phyloP scores from a whole-genome alignment of 225 moss, liverwort and hornwort species.

The Neckera pumila region DNA sequence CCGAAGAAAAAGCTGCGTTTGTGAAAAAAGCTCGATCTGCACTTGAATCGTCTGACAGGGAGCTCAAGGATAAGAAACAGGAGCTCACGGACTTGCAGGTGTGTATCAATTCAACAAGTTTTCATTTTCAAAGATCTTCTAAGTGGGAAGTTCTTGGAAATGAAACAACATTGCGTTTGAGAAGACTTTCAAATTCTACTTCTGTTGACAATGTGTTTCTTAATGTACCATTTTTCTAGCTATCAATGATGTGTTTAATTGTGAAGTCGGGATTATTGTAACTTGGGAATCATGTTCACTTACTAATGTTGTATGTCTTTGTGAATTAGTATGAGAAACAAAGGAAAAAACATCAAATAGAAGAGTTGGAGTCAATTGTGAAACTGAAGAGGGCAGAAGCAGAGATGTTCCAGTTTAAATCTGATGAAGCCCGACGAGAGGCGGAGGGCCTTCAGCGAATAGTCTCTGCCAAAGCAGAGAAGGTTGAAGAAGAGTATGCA shows the following conservation, averaged over 20 bases:
- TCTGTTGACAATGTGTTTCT: background rate
- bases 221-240: background rate
- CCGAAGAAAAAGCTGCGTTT: slow-evolving; percentile 47
- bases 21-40: slow-evolving; percentile 54
- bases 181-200: background rate
- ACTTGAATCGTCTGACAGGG: slow-evolving; percentile 49
- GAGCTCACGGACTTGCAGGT: slow-evolving; percentile 55
- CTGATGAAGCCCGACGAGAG: slow-evolving; percentile 61
- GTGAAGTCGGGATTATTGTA: background rate
- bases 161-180: background rate
- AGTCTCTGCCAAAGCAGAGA: slow-evolving; percentile 60
- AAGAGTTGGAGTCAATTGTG: slow-evolving; percentile 62
- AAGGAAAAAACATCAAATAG: slow-evolving; percentile 61
- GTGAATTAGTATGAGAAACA: slow-evolving; percentile 39
- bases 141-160: background rate
- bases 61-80: slow-evolving; percentile 54
- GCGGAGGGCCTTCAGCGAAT: slow-evolving; percentile 61
- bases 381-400: slow-evolving; percentile 57
- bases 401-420: slow-evolving; percentile 64
- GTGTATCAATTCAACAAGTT: background rate
- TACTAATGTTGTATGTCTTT: background rate
- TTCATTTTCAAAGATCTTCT: background rate
- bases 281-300: background rate
- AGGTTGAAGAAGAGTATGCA: slow-evolving; percentile 65
- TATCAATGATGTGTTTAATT: background rate